phyloP scores from a whole-genome alignment of 805 yeast species.

The Alloascoidea africana region DNA sequence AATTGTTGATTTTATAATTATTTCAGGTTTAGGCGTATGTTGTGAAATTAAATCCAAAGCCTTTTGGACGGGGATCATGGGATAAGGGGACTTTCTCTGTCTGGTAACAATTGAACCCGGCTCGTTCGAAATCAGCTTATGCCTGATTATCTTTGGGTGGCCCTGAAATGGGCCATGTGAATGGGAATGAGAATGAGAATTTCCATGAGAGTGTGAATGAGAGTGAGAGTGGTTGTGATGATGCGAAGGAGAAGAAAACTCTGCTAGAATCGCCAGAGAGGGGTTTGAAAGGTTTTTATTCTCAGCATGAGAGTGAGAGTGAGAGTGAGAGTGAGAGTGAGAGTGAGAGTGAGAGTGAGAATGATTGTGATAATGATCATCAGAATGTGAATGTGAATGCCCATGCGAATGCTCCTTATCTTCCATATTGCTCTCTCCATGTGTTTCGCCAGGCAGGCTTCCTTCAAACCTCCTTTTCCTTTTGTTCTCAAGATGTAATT shows the following conservation, averaged over 20 bases:
- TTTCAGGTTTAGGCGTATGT: constrained; percentile 18
- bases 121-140: constrained; percentile 21
- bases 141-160: constrained; percentile 20
- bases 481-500: constrained; percentile 19
- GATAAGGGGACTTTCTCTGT: constrained; percentile 32
- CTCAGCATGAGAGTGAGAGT: no score
- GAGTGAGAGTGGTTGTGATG: background rate
- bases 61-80: constrained; percentile 25
- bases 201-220: constrained; percentile 7
- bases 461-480: constrained; percentile 14
- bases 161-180: constrained; percentile 8
- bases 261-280: no score
- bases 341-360: constrained; percentile 9
- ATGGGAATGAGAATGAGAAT: constrained; percentile 6
- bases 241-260: no score
- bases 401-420: constrained; percentile 3
- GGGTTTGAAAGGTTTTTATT: no score
- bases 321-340: constrained; percentile 6
- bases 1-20: constrained; percentile 13
- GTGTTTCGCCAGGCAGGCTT: constrained; percentile 11
- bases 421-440: constrained; percentile 3
- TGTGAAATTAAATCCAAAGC: constrained; percentile 22
- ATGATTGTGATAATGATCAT: constrained; percentile 6
- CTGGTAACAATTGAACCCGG: constrained; percentile 24
- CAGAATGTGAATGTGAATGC: constrained; percentile 7